Evolutionary conservation across 2,329 filamentous ascomycete genomes (phyloP).

Genomic region (Thelonectria discophora): DNA sequence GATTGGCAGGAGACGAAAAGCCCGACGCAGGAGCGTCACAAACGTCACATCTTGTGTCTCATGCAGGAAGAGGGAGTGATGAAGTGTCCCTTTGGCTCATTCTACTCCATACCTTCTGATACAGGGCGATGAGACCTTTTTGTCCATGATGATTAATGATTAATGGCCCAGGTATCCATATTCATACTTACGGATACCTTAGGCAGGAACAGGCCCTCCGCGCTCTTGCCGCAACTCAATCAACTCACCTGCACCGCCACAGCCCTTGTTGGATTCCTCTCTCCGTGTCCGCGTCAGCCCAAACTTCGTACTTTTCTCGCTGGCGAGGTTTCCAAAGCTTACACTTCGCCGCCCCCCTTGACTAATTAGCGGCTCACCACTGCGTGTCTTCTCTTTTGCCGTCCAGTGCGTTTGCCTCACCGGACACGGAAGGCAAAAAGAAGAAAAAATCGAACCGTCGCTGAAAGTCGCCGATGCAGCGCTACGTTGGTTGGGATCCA

Average conservation of each 20-base stretch:
- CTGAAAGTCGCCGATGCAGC: not conserved
- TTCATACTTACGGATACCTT: too few species aligned
- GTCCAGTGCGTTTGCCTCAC: too few species aligned
- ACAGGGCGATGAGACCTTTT: not conserved
- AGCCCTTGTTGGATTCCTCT: not conserved
- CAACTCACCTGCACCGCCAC: constrained; percentile 4
- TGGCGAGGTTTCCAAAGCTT: not conserved
- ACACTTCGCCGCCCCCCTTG: not conserved
- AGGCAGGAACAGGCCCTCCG: not conserved
- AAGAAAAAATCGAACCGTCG: not conserved
- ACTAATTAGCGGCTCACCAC: not conserved
- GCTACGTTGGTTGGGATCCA: not conserved
- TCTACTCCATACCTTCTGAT: too few species aligned
- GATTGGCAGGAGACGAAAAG: constrained; percentile 17
- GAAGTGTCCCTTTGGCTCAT: not conserved
- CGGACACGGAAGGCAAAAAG: not conserved
- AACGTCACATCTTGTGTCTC: constrained; percentile 18
- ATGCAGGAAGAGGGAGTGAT: not conserved
- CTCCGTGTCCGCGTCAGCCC: constrained; percentile 24
- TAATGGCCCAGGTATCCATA: too few species aligned
- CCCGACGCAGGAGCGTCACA: constrained; percentile 26
- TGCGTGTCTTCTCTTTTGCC: too few species aligned
- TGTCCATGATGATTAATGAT: not conserved
- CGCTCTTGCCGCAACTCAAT: constrained; percentile 17
- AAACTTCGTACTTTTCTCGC: not conserved